Percentiles rank a stretch among this genome's conserved stretches.
Evolutionary conservation across 179 eudicot genomes (phyloP).

Genomic region (Silene coronaria): DNA sequence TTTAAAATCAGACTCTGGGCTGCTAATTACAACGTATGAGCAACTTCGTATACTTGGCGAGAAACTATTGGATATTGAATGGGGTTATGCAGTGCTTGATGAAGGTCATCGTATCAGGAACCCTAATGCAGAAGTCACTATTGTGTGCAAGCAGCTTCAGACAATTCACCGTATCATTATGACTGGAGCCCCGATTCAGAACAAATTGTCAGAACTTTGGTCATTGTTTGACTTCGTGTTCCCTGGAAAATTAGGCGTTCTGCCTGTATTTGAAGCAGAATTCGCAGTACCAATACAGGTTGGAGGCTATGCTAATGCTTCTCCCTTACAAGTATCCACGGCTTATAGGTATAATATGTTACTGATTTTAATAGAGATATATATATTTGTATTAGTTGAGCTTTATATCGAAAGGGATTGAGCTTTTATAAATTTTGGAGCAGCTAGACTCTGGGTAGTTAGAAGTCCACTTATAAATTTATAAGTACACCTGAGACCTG

Average conservation of each 20-base stretch:
- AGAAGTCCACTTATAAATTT: too few relatives aligned
- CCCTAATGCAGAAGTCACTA: constrained; percentile 94
- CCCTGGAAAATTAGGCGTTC: constrained; percentile 95
- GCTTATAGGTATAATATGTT: constrained; percentile 67
- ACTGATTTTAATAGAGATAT: neutral
- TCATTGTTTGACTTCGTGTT: constrained; percentile 97
- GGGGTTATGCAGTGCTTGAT: constrained; percentile 98
- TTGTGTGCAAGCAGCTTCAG: constrained; percentile 92
- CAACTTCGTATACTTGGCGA: constrained; percentile 86
- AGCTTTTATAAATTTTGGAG: neutral
- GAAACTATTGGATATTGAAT: constrained; percentile 69
- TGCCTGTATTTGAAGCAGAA: constrained; percentile 96
- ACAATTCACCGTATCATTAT: constrained; percentile 95
- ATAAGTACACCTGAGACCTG: too few relatives aligned
- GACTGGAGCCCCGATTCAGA: constrained; percentile 98
- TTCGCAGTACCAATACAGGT: constrained; percentile 93
- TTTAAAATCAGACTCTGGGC: constrained; percentile 65
- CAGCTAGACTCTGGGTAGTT: neutral
- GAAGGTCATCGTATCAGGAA: constrained; percentile 97
- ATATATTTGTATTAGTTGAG: neutral
- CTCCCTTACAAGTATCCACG: constrained; percentile 95
- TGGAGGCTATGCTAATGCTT: constrained; percentile 99
- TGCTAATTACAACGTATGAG: constrained; percentile 92
- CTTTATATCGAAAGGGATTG: neutral
- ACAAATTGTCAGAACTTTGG: constrained; percentile 90